Base-by-base conservation (phyloP, 495 filamentous ascomycete species). In the Chaetomidium leptoderma region DNA sequence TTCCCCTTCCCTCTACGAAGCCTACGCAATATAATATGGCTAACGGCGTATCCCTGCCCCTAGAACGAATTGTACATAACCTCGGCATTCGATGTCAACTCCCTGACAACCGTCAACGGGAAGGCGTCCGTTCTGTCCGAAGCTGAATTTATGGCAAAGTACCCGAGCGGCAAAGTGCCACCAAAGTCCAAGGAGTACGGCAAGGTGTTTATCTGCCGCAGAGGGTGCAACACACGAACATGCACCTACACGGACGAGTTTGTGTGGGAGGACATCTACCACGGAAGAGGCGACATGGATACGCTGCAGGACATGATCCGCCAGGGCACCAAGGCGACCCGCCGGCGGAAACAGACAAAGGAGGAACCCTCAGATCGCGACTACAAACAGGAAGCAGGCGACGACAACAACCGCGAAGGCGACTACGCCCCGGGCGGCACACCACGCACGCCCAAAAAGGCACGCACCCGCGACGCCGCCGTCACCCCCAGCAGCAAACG, bases 231-330 rank as follows among this genome's bases (percentile, higher is more conserved):
- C 66, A 88, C 89, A 5, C 74, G 89, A 32, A 95, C 91, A 29
- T 85, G 89, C 29, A 89, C 86, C 33, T 99, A 97, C 67, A 97
- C 93, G 0, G 83, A 91, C 5, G 95, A 97, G 65, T 96, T 97
- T 58, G 59, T 82, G 6, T 99, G 93, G 93, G 91, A 96, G 64
- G 80, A 95, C 32, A 74, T 93, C 11, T 95, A 88, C 62, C 75
- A 78, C 5, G 83, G 86, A 21, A 71, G 80, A 24, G 83, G 81
- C 48, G 80, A 90, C 70, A 73, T 93, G 63, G 71, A 73, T 14
- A 64, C 72, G 0, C 72, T 98, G 30, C 78, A 85, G 40, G 77
- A 84, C 24, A 69, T 85, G 62, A 76, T 97, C 26, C 77, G 84
- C 60, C 76, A 76, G 53, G 83, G 85, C 37, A 92, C 89, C n/a